These are phyloP conservation scores for Hirschioporus abietinus DNA, from an alignment of 768 basidiomycete genomes.

Conservation along the genomic window DNA sequence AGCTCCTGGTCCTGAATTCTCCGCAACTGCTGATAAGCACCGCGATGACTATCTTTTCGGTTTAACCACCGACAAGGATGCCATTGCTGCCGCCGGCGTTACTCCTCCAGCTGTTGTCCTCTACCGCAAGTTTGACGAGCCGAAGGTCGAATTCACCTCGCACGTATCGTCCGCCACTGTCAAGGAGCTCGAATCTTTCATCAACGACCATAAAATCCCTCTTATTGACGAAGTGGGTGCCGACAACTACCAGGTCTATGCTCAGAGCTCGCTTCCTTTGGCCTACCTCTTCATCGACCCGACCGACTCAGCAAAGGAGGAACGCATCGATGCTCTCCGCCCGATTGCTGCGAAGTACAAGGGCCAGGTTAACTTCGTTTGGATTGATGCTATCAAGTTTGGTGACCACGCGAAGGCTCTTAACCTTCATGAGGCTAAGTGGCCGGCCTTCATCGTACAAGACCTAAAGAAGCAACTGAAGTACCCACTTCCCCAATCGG, in stretches of 20 bases:
- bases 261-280: conserved; percentile 75
- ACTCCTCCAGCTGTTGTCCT: conserved; percentile 82
- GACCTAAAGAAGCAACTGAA: conserved; percentile 79
- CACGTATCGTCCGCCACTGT: conserved; percentile 47
- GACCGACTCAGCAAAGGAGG: conserved; percentile 54
- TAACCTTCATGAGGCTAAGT: conserved; percentile 78
- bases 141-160: conserved; percentile 60
- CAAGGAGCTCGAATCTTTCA: conserved; percentile 68
- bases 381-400: conserved; percentile 95
- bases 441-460: conserved; percentile 95
- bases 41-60: conserved; percentile 96
- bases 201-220: conserved; percentile 80
- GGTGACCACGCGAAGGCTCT: conserved; percentile 93
- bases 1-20: conserved; percentile 68
- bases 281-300: conserved; percentile 95
- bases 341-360: conserved; percentile 80
- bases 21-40: conserved; percentile 73
- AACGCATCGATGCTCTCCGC: conserved; percentile 59
- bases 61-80: conserved; percentile 64
- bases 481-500: conserved; percentile 75
- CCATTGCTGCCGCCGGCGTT: conserved; percentile 65
- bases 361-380: conserved; percentile 92
- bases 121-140: conserved; percentile 92
- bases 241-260: conserved; percentile 90
- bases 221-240: conserved; percentile 88